These are phyloP conservation scores for Apophysomyces trapeziformis DNA, from an alignment of 371 early-diverging fungal species.

Conservation along the genomic window DNA sequence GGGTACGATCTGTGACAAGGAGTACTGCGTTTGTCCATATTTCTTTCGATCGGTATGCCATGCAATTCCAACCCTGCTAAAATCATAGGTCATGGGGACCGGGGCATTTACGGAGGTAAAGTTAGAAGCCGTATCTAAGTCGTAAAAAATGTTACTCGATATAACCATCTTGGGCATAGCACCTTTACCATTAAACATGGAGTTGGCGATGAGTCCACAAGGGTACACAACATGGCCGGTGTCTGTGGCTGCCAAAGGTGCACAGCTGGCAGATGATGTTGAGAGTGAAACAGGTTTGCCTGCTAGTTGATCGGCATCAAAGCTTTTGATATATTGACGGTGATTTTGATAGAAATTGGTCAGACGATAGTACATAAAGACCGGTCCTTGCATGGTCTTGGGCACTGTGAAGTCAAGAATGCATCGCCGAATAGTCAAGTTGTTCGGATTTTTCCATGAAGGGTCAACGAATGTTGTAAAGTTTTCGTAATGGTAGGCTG, in stretches of 20 bases:
- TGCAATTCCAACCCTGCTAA: constrained; percentile 74
- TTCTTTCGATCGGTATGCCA: constrained; percentile 87
- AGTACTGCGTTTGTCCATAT: constrained; percentile 67
- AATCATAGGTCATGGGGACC: constrained; percentile 46
- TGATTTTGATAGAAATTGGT: constrained; percentile 99
- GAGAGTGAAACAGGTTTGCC: constrained; percentile 51
- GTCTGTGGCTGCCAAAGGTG: constrained; percentile 51
- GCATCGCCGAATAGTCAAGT: constrained; percentile 61
- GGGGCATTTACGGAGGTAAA: constrained; percentile 22
- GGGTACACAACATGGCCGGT: constrained; percentile 78
- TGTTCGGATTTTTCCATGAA: constrained; percentile 46
- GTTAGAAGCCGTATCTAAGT: constrained; percentile 44
- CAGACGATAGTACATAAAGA: constrained; percentile 94
- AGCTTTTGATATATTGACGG: constrained; percentile 92
- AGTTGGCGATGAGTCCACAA: constrained; percentile 99
- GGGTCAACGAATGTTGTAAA: constrained; percentile 33
- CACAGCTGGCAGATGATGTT: constrained; percentile 41
- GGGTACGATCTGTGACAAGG: constrained; percentile 59
- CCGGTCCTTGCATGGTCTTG: constrained; percentile 68
- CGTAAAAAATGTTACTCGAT: neutral
- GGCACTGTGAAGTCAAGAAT: constrained; percentile 78
- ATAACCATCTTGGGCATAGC: neutral
- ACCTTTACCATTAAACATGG: constrained; percentile 83
- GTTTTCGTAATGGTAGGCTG: constrained; percentile 41
- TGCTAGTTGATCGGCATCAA: constrained; percentile 81